A percentile compares a stretch with the other conserved stretches of the same genome.
These are phyloP conservation scores for Penicillium sp. DNA, from an alignment of 2,329 filamentous ascomycete species.

Conservation along the genomic window DNA sequence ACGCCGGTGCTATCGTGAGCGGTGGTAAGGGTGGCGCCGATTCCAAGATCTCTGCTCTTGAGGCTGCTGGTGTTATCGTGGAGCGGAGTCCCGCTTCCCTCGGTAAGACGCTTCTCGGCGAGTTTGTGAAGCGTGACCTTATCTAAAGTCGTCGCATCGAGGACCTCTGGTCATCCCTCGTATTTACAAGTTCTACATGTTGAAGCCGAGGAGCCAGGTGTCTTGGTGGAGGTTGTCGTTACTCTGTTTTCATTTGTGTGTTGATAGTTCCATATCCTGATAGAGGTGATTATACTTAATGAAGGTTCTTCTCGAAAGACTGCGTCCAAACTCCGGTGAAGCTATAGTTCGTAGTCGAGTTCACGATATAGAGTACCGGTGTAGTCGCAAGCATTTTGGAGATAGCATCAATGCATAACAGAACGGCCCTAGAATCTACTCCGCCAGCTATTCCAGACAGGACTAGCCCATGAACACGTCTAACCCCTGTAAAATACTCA, in stretches of 20 bases:
- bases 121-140: slow-evolving; percentile 94
- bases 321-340: not conserved
- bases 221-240: slow-evolving; percentile 16
- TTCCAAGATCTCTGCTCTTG: slow-evolving; percentile 94
- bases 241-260: slow-evolving; percentile 7
- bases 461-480: no score
- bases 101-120: slow-evolving; percentile 87
- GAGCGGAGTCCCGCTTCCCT: slow-evolving; percentile 89
- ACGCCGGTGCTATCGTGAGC: slow-evolving; percentile 96
- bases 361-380: no score
- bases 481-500: not conserved
- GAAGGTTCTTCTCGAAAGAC: not conserved
- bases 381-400: no score
- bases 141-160: slow-evolving; percentile 57
- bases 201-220: slow-evolving; percentile 10
- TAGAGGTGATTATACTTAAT: slow-evolving; percentile 11
- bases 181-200: slow-evolving; percentile 17
- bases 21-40: slow-evolving; percentile 97
- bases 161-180: not conserved
- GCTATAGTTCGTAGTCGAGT: no score
- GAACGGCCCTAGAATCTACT: no score
- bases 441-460: not conserved
- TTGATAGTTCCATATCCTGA: slow-evolving; percentile 13
- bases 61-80: slow-evolving; percentile 90
- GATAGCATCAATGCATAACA: no score